Evolutionary conservation across 2,329 filamentous ascomycete species (phyloP), one percentile per base, ranked within the genome.

Genomic region (Spiromastix sp.): DNA sequence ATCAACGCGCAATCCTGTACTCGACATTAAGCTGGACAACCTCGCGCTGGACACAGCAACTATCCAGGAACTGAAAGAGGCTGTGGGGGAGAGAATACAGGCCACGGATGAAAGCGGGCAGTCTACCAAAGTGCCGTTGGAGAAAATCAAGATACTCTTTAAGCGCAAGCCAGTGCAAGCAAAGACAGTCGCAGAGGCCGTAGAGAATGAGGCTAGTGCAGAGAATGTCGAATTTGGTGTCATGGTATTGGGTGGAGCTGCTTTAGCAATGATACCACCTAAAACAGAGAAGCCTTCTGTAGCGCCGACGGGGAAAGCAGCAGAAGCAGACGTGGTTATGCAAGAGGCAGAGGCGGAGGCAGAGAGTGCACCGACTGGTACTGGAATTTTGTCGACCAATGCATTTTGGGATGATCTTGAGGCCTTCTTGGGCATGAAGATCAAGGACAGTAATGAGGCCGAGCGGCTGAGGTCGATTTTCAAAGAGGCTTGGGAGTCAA

Each of bases 381-480:
- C 51, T 16, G 72, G 73, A 18, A 70, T 81, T 13, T 54, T 93
- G 44, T 64, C 74, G 51, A 80, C 75, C 9, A 74, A 80, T 5
- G 77, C 72, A 37, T 98, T 98, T 54, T 98, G 91, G 91, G 63
- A 62, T 6, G 91, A 96, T 63, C 59, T 98, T 43, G 77, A 77
- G 52, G 81, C 74, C 0, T 96, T 89, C 59, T 55, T 98, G 56
- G 63, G 77, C 51, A 82, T 87, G 64, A 74, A 85, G 55, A 61
- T 94, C 48, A 77, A 81, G 59, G 81, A 93, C 54, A 77, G 70
- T 34, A 56, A 54, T 2, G 69, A 73, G 51, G 83, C 81, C 1
- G 73, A 74, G 46, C 72, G 77, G 48, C 57, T 89, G 49, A 71
- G 72, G 22, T 64, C 57, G 4, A 55, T 82, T 15, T 95, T 95